Base-by-base conservation (phyloP, 345 rosid genomes). In the Aegle marmelos region DNA sequence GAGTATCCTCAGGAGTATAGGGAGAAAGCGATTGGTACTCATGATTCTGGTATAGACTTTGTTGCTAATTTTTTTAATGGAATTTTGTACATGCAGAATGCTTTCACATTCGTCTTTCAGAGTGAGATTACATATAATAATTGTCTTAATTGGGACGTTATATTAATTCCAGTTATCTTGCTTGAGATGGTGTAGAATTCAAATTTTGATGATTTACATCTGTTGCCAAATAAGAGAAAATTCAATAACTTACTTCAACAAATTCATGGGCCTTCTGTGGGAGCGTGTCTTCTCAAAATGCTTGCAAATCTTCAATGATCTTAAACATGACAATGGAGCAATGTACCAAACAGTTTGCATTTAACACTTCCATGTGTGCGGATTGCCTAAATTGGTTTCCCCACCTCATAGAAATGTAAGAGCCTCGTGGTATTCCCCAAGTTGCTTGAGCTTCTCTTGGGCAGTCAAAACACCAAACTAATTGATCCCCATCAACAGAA, bases 11-110 rank as follows among this genome's bases (percentile, higher is more conserved):
- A 71, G 33, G 88, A 79, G 50, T 83, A 58, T 60, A 36, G 76
- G 76, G 88, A 85, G 73, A 85, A 78, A 54, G 83, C 78, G 59
- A 86, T 54, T 65, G 41, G 27, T 50, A 45, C 78, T 63, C 82
- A 61, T 68, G 91, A 89, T 37, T 76, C 71, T 57, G 89, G 89
- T 89, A 81, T 11, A 73, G 73, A 14, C 25, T 22, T 48, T 80
- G 50, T 45, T 61, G 58, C 64, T 82, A 33, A 25, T 56, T 78
- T 66, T 65, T 64, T 37, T 37, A 37, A 50, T 24, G 21, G 36
- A 65, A 50, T 50, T 60, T 72, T 60, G 25, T 7, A 53, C 67
- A 24, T 37, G 45, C n/a, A 64, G 53, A 41, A 61, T 9, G 25
- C 36, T 56, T 4, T 41, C 56, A n/a, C 31, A 21, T 34, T 16